Base-by-base conservation (phyloP, 164 flowering plant genomes). In the Echeveria elegans region DNA sequence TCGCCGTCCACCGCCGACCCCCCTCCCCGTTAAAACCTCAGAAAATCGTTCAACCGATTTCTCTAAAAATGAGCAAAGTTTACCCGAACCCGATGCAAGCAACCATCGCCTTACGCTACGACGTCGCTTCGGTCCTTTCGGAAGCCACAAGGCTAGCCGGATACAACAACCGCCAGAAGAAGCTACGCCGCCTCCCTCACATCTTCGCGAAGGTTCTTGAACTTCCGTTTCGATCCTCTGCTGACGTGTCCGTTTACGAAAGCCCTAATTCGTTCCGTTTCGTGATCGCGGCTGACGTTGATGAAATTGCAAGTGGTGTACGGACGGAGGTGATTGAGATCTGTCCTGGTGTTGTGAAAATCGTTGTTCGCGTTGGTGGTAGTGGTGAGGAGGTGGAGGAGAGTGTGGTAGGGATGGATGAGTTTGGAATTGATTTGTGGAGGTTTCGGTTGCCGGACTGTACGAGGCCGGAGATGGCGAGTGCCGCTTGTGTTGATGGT, bases 181-280 rank as follows among this genome's bases (percentile, higher is more conserved):
- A 82, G 79, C 85, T 83, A 65, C 73, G 78, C 50, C 71, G 87
- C 30, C 82, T 83, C 64, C 87, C 87, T 6, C 87, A 83, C 80
- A 75, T 83, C 73, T 83, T 83, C 72, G 73, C 76, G 9, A 74
- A 77, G 56, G 83, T 83, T 24, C 78, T 83, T 23, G 85, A 80
- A 65, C 85, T 83, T 6, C 88, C 87, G n/a, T 80, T 84, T 64
- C 74, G 37, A 61, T 74, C 85, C 15, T 77, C 80, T 68, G 80
- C 84, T 50, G 81, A 80, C 68, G 88, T 84, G 1, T 71, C 72
- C 1, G 68, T 84, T 36, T 66, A 77, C 29, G 87, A 83, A 62
- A 76, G 71, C 66, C 48, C 74, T 61, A 70, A 72, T 16, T 79
- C 43, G 2, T 70, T 84, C 68, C 69, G 76, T 0, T 82, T 84